Percentiles rank a stretch among this genome's conserved stretches.
Evolutionary conservation across 2,329 filamentous ascomycete species (phyloP).

Genomic region (Talaromyces sp.): DNA sequence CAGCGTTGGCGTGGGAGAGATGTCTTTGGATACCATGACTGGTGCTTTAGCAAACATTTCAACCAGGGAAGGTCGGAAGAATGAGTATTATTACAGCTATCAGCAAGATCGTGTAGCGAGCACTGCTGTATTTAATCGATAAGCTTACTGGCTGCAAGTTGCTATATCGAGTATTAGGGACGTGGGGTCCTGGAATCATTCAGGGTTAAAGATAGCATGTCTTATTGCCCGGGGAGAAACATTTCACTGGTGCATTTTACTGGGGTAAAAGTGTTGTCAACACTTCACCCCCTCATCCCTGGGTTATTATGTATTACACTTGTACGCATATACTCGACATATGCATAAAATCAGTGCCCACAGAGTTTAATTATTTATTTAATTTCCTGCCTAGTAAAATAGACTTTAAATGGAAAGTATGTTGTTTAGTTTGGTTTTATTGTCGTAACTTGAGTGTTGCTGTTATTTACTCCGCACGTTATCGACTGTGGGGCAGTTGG

Average conservation of each 20-base stretch:
- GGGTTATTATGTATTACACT: too few relatives aligned
- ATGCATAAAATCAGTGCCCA: neutral
- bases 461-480: neutral
- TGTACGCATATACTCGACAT: too few relatives aligned
- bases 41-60: neutral
- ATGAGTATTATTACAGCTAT: too few relatives aligned
- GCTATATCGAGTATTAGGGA: too few relatives aligned
- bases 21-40: neutral
- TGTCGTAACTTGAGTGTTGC: too few relatives aligned
- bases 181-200: too few relatives aligned
- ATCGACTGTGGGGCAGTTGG: neutral
- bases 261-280: neutral
- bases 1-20: constrained; percentile 9
- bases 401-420: neutral
- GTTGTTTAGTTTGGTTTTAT: neutral
- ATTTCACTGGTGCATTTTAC: neutral
- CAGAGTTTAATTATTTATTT: neutral
- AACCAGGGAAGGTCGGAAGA: too few relatives aligned
- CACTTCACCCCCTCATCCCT: too few relatives aligned
- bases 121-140: neutral
- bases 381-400: neutral
- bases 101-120: too few relatives aligned
- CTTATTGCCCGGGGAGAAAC: neutral
- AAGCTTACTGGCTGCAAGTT: neutral
- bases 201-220: too few relatives aligned